Evolutionary conservation across 2,329 filamentous ascomycete species (phyloP), one percentile per base, ranked within the genome.

Genomic region (Fusarium staphyleae): DNA sequence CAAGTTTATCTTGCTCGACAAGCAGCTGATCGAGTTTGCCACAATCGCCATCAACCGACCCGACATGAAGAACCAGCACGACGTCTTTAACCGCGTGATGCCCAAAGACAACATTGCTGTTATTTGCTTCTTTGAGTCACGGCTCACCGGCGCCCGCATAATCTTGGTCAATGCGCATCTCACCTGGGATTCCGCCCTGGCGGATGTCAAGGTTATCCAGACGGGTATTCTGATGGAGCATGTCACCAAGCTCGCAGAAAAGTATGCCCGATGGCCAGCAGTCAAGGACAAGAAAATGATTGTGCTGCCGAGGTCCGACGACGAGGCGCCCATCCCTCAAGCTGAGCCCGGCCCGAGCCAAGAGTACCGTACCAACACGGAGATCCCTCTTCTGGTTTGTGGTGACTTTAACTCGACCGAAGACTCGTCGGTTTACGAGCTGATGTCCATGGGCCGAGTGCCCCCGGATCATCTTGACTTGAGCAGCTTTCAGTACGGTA

Each of bases 21-120:
- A 97, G 78, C 90, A 96, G 70, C 79, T 96, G 59, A 88, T 99
- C 68, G 92, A 97, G 73, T 96, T 97, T 71, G 88, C 90, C 30
- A 89, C 91, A 53, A 90, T 91, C 50, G 93, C 93, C 62, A 96
- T 99, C 74, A 95, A 96, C 70, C 83, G 95, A 62, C 91, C 93
- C 3, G 95, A 98, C 71, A 96, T 97, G 86, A 98, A 98, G 77
- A 91, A 93, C 50, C 91, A 96, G 68, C 91, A 96, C 70, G 95
- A 99, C 68, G 93, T 98, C 51, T 98, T 96, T 82, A 99, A 99
- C 73, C 89, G 95, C 22, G 89, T 99, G 55, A 98, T 97, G 95
- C 93, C 93, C 56, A 91, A 95, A 76, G 95, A 99, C 79, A 93
- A 98, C 71, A 96, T 99, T 73, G 95, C 90, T 13, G 88, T 96